Conservation (phyloP, 2,329 filamentous ascomycete genomes). For the Penicillium sp. region DNA sequence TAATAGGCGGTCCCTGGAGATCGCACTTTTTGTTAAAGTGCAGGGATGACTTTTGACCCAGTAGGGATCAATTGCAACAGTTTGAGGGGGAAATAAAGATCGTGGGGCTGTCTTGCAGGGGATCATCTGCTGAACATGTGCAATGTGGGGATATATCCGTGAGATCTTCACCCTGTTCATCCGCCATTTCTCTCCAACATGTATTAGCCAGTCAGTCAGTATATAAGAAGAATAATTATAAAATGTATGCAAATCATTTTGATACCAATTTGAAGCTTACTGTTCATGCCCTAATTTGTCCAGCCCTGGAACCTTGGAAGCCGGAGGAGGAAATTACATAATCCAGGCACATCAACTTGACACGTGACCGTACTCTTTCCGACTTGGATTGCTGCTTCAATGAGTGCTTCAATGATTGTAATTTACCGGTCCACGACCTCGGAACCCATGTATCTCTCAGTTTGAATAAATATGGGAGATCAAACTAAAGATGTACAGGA, state of each 20-base stretch:
- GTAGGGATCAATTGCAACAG: neutral
- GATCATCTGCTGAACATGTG: neutral
- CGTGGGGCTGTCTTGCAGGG: neutral
- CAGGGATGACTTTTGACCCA: neutral
- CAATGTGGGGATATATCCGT: conserved; percentile 2
- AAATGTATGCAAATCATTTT: neutral
- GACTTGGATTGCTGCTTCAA: conserved; percentile 1
- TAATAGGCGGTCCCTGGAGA: neutral
- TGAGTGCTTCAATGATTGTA: neutral
- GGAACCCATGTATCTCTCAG: conserved; percentile 5
- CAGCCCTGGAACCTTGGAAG: neutral
- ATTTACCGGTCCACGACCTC: conserved; percentile 1
- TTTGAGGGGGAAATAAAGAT: neutral
- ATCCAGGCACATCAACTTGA: neutral
- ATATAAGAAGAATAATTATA: neutral
- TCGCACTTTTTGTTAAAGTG: neutral
- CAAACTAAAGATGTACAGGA: conserved; percentile 12
- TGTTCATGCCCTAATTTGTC: neutral
- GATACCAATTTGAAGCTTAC: neutral
- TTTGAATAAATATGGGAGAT: conserved; percentile 23
- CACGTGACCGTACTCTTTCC: conserved; percentile 10
- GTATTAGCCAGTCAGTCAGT: too few relatives aligned
- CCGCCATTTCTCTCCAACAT: neutral
- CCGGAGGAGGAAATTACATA: conserved; percentile 8
- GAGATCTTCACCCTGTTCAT: neutral